Evolutionary conservation across 1,139 yeast species (phyloP).

Genomic region (Hansenula sp.): DNA sequence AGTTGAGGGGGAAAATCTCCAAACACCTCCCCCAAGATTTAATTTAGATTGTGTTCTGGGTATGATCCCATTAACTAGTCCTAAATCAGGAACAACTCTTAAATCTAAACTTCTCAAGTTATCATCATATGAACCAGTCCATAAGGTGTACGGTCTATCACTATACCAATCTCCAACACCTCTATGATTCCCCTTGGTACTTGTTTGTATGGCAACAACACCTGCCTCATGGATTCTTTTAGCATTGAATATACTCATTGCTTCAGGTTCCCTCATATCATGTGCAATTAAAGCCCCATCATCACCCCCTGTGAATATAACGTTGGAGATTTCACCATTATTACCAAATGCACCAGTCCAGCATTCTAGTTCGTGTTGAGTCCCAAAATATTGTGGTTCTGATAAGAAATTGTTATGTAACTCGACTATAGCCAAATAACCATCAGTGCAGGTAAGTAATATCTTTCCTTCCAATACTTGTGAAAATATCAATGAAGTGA

Average conservation of each 20-base stretch:
- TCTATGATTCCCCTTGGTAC: slow-evolving; percentile 28
- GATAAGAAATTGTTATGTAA: slow-evolving; percentile 14
- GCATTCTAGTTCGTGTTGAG: slow-evolving; percentile 68
- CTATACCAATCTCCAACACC: slow-evolving; percentile 34
- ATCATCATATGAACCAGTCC: slow-evolving; percentile 96
- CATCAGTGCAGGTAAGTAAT: slow-evolving; percentile 58
- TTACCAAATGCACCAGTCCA: slow-evolving; percentile 86
- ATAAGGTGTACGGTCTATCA: slow-evolving; percentile 44
- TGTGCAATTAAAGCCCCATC: slow-evolving; percentile 75
- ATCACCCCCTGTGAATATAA: slow-evolving; percentile 88
- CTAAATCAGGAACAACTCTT: slow-evolving; percentile 45
- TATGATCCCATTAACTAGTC: slow-evolving; percentile 40
- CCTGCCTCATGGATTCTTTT: slow-evolving; percentile 79
- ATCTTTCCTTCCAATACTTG: slow-evolving; percentile 33
- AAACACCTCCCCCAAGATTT: slow-evolving; percentile 88
- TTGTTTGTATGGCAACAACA: slow-evolving; percentile 68
- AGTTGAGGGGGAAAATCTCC: slow-evolving; percentile 78
- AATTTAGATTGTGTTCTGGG: slow-evolving; percentile 42
- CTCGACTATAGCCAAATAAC: slow-evolving; percentile 39
- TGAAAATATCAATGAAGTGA: slow-evolving; percentile 68
- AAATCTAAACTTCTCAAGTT: slow-evolving; percentile 65
- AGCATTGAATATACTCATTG: slow-evolving; percentile 48
- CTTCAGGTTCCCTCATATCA: slow-evolving; percentile 52
- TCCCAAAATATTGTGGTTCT: slow-evolving; percentile 12
- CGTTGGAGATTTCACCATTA: slow-evolving; percentile 45